Percentiles rank a stretch among this genome's conserved stretches.
These are phyloP conservation scores for Corynespora cassiicola DNA, from an alignment of 2,329 filamentous ascomycete species.

Conservation along the genomic window DNA sequence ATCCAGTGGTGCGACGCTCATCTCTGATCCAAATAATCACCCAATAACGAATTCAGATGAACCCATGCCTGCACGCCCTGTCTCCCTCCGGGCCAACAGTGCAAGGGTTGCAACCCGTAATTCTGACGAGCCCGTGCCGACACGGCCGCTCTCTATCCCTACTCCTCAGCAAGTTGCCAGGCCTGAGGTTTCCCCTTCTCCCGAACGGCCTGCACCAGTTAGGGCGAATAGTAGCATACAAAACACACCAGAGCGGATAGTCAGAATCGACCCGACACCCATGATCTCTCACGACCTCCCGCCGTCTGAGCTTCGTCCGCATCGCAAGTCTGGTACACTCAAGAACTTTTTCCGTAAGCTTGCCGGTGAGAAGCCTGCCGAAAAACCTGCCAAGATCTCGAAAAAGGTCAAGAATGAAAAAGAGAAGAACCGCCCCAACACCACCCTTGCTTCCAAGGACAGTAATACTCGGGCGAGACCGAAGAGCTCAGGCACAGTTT, in stretches of 20 bases:
- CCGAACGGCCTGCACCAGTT: no score
- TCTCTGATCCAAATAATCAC: slow-evolving; percentile 25
- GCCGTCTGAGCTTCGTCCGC: slow-evolving; percentile 24
- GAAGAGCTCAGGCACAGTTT: no score
- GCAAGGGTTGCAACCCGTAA: slow-evolving; percentile 8
- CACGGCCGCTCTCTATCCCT: slow-evolving; percentile 8
- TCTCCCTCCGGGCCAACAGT: slow-evolving; percentile 8
- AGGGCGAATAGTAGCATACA: slow-evolving; percentile 28
- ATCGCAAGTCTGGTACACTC: slow-evolving; percentile 28
- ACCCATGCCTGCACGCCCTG: slow-evolving; percentile 11
- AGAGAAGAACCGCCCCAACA: slow-evolving; percentile 10
- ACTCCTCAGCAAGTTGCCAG: no score
- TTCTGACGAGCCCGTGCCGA: slow-evolving; percentile 11
- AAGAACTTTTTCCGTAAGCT: slow-evolving; percentile 38
- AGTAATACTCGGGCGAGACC: slow-evolving; percentile 16
- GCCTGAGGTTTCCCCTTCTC: no score
- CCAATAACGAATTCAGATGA: slow-evolving; percentile 20
- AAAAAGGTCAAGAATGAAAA: slow-evolving; percentile 9
- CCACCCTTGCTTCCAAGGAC: slow-evolving; percentile 17
- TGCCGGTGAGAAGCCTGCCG: slow-evolving; percentile 24
- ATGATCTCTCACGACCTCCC: slow-evolving; percentile 30
- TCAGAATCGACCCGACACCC: slow-evolving; percentile 19
- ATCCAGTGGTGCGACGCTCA: slow-evolving; percentile 41
- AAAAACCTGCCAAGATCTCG: slow-evolving; percentile 5
- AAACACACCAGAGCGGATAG: slow-evolving; percentile 20